Conservation (phyloP, 176 grass and related monocot genomes). For the Pontederia crassipes region DNA sequence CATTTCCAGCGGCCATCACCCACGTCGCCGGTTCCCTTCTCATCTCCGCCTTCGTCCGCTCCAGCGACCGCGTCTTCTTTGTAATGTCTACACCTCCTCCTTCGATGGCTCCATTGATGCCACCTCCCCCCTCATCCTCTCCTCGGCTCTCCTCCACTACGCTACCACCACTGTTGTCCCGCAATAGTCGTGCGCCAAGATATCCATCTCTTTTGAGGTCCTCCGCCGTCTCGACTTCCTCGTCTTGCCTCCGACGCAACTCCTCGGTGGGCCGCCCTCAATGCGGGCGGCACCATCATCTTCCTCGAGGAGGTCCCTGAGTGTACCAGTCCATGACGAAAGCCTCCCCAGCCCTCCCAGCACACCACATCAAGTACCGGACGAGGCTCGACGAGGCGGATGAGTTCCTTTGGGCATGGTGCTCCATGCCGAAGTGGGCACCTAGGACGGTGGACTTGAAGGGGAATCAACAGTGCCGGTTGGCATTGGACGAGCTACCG, state of each 20-base stretch:
- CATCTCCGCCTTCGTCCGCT: too few relatives aligned
- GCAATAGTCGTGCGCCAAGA: slow-evolving; percentile 38
- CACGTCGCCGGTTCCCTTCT: neutral
- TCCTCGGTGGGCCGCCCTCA: slow-evolving; percentile 42
- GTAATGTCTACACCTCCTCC: too few relatives aligned
- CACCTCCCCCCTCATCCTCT: too few relatives aligned
- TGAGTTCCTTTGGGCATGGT: slow-evolving; percentile 36
- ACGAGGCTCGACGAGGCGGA: slow-evolving; percentile 42
- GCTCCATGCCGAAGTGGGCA: slow-evolving; percentile 23
- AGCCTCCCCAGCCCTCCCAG: slow-evolving; percentile 15
- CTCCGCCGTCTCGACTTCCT: slow-evolving; percentile 49
- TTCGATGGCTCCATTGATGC: too few relatives aligned
- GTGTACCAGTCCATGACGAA: slow-evolving; percentile 25
- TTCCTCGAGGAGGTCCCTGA: slow-evolving; percentile 39
- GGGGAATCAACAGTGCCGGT: slow-evolving; percentile 35
- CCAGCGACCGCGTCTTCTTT: too few relatives aligned
- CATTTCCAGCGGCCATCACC: neutral
- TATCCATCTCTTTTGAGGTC: slow-evolving; percentile 35
- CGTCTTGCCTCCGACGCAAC: slow-evolving; percentile 53
- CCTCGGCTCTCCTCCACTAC: too few relatives aligned
- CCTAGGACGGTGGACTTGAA: slow-evolving; percentile 23
- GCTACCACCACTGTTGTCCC: slow-evolving; percentile 13
- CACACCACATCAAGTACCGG: slow-evolving; percentile 33
- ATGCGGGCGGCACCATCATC: slow-evolving; percentile 37
- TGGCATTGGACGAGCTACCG: slow-evolving; percentile 49